Evolutionary conservation across 305 asterid genomes (phyloP).

Genomic region (Salvia sclarea): DNA sequence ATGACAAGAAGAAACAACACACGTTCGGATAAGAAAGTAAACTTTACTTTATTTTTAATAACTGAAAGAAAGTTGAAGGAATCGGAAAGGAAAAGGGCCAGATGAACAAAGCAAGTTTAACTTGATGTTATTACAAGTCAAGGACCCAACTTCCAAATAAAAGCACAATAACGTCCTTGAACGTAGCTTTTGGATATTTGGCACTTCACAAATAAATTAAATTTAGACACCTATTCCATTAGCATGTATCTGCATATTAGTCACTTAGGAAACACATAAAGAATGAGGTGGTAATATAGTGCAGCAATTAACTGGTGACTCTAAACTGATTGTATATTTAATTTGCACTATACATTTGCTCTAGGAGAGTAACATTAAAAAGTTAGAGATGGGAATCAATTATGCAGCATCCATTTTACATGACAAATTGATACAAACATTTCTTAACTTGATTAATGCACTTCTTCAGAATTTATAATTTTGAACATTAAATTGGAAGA

Average conservation of each 20-base stretch:
- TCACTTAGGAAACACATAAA: background rate
- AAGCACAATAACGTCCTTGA: slow-evolving; percentile 16
- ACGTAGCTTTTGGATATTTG: background rate
- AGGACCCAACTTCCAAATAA: background rate
- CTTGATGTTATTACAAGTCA: background rate
- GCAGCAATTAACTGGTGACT: slow-evolving; percentile 7
- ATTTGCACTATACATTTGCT: background rate
- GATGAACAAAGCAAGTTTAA: background rate
- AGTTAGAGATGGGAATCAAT: background rate
- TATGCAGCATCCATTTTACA: background rate
- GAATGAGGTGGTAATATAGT: background rate
- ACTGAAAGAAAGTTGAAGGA: slow-evolving; percentile 18
- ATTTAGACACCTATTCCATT: background rate
- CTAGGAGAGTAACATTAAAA: slow-evolving; percentile 9
- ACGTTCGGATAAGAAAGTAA: background rate
- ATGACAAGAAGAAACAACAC: background rate
- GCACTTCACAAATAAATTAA: background rate
- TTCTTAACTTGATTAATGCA: background rate
- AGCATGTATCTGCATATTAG: background rate
- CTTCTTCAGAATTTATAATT: background rate
- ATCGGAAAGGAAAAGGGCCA: background rate
- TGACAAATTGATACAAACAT: background rate
- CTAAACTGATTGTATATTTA: background rate
- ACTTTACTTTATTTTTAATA: background rate
- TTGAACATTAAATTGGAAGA: background rate